Evolutionary conservation across 2,329 filamentous ascomycete genomes (phyloP).

Genomic region (Juglanconis juglandina): DNA sequence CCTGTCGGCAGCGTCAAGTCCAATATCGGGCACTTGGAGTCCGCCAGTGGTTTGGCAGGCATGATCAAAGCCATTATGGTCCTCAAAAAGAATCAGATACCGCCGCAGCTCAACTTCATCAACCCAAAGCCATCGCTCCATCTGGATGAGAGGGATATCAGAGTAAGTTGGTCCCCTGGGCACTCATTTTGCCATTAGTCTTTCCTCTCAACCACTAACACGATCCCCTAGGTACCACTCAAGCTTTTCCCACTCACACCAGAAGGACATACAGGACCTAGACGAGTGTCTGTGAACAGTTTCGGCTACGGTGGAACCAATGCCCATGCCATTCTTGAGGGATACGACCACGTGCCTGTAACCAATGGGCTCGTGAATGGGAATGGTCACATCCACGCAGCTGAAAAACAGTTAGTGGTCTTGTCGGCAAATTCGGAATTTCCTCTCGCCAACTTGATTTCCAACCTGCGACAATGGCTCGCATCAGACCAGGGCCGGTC

Average conservation of each 20-base stretch:
- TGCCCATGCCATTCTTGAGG: not conserved
- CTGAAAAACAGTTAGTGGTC: not conserved
- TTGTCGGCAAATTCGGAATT: too few species aligned
- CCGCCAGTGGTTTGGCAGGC: constrained; percentile 34
- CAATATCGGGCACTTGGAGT: constrained; percentile 22
- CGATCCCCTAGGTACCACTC: not conserved
- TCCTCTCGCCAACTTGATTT: too few species aligned
- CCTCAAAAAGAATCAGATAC: constrained; percentile 32
- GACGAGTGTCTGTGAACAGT: constrained; percentile 13
- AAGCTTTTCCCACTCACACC: not conserved
- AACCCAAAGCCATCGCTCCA: constrained; percentile 19
- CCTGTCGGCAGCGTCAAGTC: constrained; percentile 22
- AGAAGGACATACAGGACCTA: not conserved
- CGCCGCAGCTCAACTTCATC: constrained; percentile 34
- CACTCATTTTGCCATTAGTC: not conserved
- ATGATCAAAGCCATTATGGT: constrained; percentile 34
- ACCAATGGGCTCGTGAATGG: too few species aligned
- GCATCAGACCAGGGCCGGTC: not conserved
- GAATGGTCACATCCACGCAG: not conserved
- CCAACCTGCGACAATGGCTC: not conserved
- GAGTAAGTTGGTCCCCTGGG: not conserved
- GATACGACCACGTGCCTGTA: not conserved
- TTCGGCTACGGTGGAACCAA: constrained; percentile 22
- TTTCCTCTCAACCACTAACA: not conserved
- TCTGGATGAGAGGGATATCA: not conserved